Evolutionary conservation across 2,329 filamentous ascomycete species (phyloP).

Genomic region (Botrytis deweyae): DNA sequence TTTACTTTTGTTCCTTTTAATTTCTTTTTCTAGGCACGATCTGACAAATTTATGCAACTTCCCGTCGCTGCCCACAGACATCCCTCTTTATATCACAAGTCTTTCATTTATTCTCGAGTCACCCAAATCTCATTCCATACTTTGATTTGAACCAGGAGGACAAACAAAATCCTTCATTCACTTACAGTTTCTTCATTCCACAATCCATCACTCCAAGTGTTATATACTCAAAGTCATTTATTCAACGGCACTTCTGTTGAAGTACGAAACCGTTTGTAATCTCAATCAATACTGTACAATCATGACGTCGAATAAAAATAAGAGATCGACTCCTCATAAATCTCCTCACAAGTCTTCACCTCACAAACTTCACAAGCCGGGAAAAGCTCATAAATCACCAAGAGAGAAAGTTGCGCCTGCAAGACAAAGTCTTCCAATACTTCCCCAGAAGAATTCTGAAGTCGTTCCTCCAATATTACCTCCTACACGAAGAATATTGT

Average conservation of each 20-base stretch:
- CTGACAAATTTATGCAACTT: background rate
- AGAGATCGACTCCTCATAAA: background rate
- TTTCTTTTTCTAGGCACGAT: background rate
- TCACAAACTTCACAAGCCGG: background rate
- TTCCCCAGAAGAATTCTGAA: background rate
- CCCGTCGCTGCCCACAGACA: background rate
- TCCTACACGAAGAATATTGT: background rate
- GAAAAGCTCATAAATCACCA: background rate
- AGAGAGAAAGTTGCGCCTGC: background rate
- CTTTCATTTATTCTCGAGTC: background rate
- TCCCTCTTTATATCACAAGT: background rate
- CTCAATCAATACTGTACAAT: background rate
- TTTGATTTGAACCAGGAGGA: background rate
- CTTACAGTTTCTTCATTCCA: background rate
- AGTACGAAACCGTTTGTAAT: background rate
- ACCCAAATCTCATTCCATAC: background rate
- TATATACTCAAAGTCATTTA: background rate
- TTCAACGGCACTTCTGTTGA: background rate
- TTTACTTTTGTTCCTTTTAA: background rate
- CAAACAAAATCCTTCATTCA: background rate
- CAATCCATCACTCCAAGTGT: background rate
- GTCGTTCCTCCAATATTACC: background rate
- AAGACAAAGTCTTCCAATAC: background rate
- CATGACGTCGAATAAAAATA: conserved; percentile 1
- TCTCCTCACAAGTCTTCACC: background rate